phyloP scores from a whole-genome alignment of 2,329 filamentous ascomycete genomes.

The Acrodontium crateriforme region DNA sequence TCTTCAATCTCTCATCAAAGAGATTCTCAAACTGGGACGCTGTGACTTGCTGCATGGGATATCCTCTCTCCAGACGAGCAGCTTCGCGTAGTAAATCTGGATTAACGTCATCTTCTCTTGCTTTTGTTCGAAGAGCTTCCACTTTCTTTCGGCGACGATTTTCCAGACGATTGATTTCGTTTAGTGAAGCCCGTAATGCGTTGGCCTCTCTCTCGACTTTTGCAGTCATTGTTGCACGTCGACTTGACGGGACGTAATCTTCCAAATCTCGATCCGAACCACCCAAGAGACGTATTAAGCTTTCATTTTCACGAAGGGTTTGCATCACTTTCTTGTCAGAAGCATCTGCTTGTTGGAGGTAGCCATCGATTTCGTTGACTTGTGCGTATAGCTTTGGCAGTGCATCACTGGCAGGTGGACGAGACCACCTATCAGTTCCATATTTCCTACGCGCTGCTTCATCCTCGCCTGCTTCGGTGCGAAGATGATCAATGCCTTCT shows the following conservation, averaged over 20 bases:
- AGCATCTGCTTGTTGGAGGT: slow-evolving; percentile 58
- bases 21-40: slow-evolving; percentile 85
- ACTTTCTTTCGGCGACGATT: slow-evolving; percentile 66
- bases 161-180: slow-evolving; percentile 74
- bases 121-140: slow-evolving; percentile 64
- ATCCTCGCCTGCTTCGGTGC: slow-evolving; percentile 73
- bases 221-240: slow-evolving; percentile 64
- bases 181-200: slow-evolving; percentile 63
- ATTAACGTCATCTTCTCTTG: slow-evolving; percentile 74
- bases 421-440: slow-evolving; percentile 74
- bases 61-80: slow-evolving; percentile 70
- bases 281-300: slow-evolving; percentile 59
- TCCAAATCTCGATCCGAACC: slow-evolving; percentile 70
- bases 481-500: slow-evolving; percentile 66
- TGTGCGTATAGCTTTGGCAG: slow-evolving; percentile 60
- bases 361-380: slow-evolving; percentile 68
- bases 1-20: slow-evolving; percentile 67
- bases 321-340: slow-evolving; percentile 59
- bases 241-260: slow-evolving; percentile 77
- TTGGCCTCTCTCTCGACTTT: slow-evolving; percentile 67
- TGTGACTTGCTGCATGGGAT: slow-evolving; percentile 70
- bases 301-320: slow-evolving; percentile 65
- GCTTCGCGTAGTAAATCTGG: slow-evolving; percentile 71
- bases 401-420: slow-evolving; percentile 56
- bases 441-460: slow-evolving; percentile 60